These are phyloP conservation scores for Fusarium chaquense DNA, from an alignment of 2,329 filamentous ascomycete genomes.

Conservation along the genomic window DNA sequence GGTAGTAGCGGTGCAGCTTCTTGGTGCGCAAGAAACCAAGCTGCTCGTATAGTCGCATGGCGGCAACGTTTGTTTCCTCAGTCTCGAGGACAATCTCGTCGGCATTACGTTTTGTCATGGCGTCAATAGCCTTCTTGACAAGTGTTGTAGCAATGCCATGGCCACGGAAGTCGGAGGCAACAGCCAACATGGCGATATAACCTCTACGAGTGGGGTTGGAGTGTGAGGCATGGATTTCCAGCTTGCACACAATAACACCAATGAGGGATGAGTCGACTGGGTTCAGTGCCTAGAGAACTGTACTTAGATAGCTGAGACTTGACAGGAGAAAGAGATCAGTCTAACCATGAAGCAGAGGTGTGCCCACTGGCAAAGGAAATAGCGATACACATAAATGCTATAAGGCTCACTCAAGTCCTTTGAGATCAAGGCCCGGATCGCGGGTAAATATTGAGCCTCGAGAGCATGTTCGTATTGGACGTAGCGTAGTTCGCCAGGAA, in stretches of 20 bases:
- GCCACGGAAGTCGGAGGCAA: conserved; percentile 81
- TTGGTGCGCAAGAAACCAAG: conserved; percentile 94
- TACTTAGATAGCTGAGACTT: conserved; percentile 25
- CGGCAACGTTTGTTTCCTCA: conserved; percentile 90
- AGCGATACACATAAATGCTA: conserved; percentile 98
- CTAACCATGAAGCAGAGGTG: conserved; percentile 94
- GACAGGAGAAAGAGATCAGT: conserved; percentile 3
- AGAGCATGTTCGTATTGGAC: conserved; percentile 72
- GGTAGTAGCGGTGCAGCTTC: conserved; percentile 91
- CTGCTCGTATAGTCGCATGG: conserved; percentile 92
- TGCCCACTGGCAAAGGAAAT: conserved; percentile 98
- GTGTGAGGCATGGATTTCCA: conserved; percentile 88
- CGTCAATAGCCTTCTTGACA: conserved; percentile 90
- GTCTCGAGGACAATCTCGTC: conserved; percentile 98
- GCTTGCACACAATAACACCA: conserved; percentile 93
- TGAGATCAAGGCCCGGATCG: conserved; percentile 92
- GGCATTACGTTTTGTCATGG: conserved; percentile 85
- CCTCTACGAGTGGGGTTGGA: conserved; percentile 80
- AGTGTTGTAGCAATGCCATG: conserved; percentile 89
- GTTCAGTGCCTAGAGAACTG: conserved; percentile 65
- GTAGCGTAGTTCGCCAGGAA: conserved; percentile 66
- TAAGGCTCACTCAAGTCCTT: conserved; percentile 98
- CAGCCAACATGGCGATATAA: conserved; percentile 99
- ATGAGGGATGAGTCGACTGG: conserved; percentile 74
- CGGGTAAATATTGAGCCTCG: conserved; percentile 77